Evolutionary conservation across 2,329 filamentous ascomycete species (phyloP).

Genomic region (Cladosporium sp.): DNA sequence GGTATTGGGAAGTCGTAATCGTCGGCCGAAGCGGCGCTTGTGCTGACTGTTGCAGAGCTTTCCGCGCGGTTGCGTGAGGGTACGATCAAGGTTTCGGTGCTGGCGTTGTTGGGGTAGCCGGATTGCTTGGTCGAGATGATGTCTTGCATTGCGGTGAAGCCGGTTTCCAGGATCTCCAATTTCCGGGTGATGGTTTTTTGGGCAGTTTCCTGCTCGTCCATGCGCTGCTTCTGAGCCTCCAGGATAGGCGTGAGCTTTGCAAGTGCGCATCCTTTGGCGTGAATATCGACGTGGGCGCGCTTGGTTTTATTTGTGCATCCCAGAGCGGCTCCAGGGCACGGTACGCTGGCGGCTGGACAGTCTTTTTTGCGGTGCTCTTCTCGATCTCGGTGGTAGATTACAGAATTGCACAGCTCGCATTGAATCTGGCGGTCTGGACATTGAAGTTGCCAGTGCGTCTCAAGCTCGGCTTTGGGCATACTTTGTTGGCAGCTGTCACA

Average conservation of each 20-base stretch:
- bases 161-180: slow-evolving; percentile 41
- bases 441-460: slow-evolving; percentile 34
- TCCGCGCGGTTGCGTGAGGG: background rate
- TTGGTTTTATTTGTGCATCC: slow-evolving; percentile 40
- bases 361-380: slow-evolving; percentile 36
- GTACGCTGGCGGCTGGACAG: slow-evolving; percentile 39
- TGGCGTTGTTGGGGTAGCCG: slow-evolving; percentile 14
- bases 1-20: slow-evolving; percentile 12
- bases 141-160: slow-evolving; percentile 39
- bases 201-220: slow-evolving; percentile 40
- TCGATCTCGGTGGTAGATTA: slow-evolving; percentile 39
- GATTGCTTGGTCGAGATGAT: slow-evolving; percentile 29
- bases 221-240: slow-evolving; percentile 37
- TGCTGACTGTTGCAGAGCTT: slow-evolving; percentile 4
- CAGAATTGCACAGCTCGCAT: slow-evolving; percentile 40
- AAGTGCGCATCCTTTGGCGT: slow-evolving; percentile 40
- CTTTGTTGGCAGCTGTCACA: slow-evolving; percentile 51
- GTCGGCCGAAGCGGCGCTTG: background rate
- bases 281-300: slow-evolving; percentile 35
- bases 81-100: slow-evolving; percentile 13
- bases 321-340: slow-evolving; percentile 40
- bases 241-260: slow-evolving; percentile 44
- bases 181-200: slow-evolving; percentile 41
- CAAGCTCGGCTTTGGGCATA: slow-evolving; percentile 51
- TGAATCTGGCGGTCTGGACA: slow-evolving; percentile 47